Base-by-base conservation (phyloP, 176 grass and related monocot species). In the Triticum dicoccoides region DNA sequence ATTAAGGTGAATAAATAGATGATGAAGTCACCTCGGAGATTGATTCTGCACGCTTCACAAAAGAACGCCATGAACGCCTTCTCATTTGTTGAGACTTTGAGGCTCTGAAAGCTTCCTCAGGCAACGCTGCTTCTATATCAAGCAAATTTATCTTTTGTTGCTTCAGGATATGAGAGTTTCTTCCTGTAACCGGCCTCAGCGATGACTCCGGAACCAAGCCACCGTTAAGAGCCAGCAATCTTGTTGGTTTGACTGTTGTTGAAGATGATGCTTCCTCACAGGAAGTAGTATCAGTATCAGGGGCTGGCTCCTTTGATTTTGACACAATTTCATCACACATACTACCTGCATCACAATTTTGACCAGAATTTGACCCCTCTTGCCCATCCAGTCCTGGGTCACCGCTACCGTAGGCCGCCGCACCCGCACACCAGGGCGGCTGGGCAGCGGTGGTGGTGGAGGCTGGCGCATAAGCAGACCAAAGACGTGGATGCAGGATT, bases 71-170 rank as follows among this genome's bases (percentile, higher is more conserved):
- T 63, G 83, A 87, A 54, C 79, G 41, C 86, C 93, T 91, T 95
- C 84, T 92, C 45, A 39, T 93, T 77, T 89, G 65, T 54, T 85
- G 86, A 71, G 78, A 89, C 68, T 87, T 98, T 11, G 90, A 92
- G 37, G 86, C 82, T 79, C 76, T 94, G 44, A 95, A 77, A 73
- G 93, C 88, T 86, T 94, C 93, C 9, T 89, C 88, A 56, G 96
- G 90, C 68, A 98, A 84, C 64, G 90, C 91, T 68, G 96, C 93
- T 39, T 98, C 96, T 75, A 98, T 91, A 85, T 98, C 91, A 79
- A 98, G 91, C 70, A 98, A 89, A 80, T 94, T 94, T 41, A 86
- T 91, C 86, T 98, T 98, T 49, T 94, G 84, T 74, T 81, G 90
- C 84, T 90, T 95, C 45, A 94, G 76, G 70, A 98, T 89, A 79